Evolutionary conservation across 305 asterid species (phyloP), one percentile per base, ranked within the genome.

Genomic region (Withania somnifera): DNA sequence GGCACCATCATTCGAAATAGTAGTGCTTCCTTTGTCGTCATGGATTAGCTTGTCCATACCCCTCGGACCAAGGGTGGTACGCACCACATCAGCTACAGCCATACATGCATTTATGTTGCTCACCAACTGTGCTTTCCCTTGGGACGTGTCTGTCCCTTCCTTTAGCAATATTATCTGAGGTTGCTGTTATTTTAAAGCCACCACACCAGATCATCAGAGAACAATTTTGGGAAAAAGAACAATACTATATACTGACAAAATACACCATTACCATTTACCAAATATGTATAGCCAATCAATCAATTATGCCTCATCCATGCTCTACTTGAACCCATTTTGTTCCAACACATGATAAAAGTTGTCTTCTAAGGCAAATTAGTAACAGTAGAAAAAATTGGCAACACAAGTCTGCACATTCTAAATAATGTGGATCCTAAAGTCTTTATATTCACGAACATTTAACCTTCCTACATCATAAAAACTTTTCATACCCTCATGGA

Each of bases 11-110:
- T 97, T 97, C 9, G 99, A 97, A 68, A 97, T 97, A 80, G 98
- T 97, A 83, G 98, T 92, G 89, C 87, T 92, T 17, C 99, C 99
- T 93, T 97, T 97, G 17, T 97, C 98, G 56, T 97, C 98, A 64
- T 94, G 99, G 92, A 97, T 94, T 92, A 97, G 87, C 90, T 97
- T 97, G 91, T 97, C 99, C 99, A 97, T 97, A 81, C 99, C 99
- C 87, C 98, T 90, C 2, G 98, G 99, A 20, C 99, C 99, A 78
- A 97, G 98, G 53, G 98, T 97, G 56, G 92, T 84, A 28, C 99
- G 89, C 82, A 94, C 97, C 50, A 94, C 97, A 89, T 97, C 98
- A 77, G 96, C 92, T 78, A 94, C 95, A 78, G 98, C 97, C 90
- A 81, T 86, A 85, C 97, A 94, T 0, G 98, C 99, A 89, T 92